Conservation (phyloP, 2,329 filamentous ascomycete genomes). For the Aspergillus felis region DNA sequence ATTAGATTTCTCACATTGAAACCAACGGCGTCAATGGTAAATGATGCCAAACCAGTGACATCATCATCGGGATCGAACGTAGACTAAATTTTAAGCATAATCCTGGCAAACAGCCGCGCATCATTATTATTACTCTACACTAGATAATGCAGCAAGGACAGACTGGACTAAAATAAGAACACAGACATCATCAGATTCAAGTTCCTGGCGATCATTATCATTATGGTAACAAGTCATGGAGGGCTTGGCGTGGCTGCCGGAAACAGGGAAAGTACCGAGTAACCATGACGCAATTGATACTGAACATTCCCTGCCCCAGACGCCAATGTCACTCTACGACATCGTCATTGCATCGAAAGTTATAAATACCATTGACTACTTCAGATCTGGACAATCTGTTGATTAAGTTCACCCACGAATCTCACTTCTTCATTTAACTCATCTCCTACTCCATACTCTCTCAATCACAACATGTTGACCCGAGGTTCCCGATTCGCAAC, state of each 20-base stretch:
- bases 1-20: too few relatives aligned
- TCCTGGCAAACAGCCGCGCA: background rate
- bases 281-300: background rate
- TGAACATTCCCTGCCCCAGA: background rate
- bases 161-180: too few relatives aligned
- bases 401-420: background rate
- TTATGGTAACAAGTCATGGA: too few relatives aligned
- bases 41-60: background rate
- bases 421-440: background rate
- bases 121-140: too few relatives aligned
- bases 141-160: too few relatives aligned
- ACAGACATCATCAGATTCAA: too few relatives aligned
- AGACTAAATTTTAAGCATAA: background rate
- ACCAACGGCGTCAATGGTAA: too few relatives aligned
- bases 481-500: constrained; percentile 4
- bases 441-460: background rate
- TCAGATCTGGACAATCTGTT: background rate
- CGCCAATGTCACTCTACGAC: background rate
- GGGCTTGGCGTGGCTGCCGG: background rate
- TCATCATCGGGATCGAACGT: background rate
- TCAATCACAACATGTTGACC: constrained; percentile 1
- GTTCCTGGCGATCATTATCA: too few relatives aligned
- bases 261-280: background rate
- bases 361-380: background rate
- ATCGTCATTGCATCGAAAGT: background rate